Evolutionary conservation across 1,284 basidiomycete genomes (phyloP).

Genomic region (Leccinum fallax): DNA sequence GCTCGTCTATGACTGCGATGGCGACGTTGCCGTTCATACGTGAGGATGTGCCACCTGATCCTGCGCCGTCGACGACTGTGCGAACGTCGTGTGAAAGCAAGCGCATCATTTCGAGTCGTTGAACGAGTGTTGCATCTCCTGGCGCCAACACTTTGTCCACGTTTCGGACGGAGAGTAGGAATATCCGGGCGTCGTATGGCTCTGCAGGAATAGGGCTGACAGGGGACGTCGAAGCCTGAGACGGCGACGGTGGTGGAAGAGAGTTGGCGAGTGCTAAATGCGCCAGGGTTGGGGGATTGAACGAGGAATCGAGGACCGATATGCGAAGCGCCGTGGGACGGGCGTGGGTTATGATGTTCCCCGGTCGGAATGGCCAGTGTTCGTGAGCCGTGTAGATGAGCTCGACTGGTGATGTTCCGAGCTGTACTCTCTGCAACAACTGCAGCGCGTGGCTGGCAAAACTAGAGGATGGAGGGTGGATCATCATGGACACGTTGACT

Average conservation of each 20-base stretch:
- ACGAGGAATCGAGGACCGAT: conserved; percentile 87
- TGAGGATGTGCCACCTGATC: conserved; percentile 13
- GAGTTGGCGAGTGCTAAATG: conserved; percentile 78
- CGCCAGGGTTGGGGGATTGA: conserved; percentile 91
- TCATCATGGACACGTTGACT: conserved; percentile 13
- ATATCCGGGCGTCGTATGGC: conserved; percentile 73
- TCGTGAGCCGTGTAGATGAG: conserved; percentile 56
- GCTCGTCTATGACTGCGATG: conserved; percentile 83
- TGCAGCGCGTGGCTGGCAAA: conserved; percentile 32
- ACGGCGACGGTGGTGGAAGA: conserved; percentile 30
- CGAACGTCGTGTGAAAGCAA: conserved; percentile 58
- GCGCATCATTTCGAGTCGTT: conserved; percentile 84
- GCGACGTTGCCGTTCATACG: conserved; percentile 55
- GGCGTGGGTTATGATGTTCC: conserved; percentile 13
- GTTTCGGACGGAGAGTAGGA: conserved; percentile 87
- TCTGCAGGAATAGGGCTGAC: conserved; percentile 10
- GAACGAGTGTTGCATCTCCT: conserved; percentile 72
- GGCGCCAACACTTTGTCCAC: conserved; percentile 82
- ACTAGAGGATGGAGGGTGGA: conserved; percentile 7
- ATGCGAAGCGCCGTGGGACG: conserved; percentile 43
- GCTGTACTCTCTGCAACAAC: conserved; percentile 49
- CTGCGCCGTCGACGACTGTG: conserved; percentile 3
- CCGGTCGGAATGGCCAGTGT: conserved; percentile 53
- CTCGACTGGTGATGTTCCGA: conserved; percentile 50
- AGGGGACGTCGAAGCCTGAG: neutral